Conservation (phyloP, 31 red algal species). For the Asparagopsis taxiformis region DNA sequence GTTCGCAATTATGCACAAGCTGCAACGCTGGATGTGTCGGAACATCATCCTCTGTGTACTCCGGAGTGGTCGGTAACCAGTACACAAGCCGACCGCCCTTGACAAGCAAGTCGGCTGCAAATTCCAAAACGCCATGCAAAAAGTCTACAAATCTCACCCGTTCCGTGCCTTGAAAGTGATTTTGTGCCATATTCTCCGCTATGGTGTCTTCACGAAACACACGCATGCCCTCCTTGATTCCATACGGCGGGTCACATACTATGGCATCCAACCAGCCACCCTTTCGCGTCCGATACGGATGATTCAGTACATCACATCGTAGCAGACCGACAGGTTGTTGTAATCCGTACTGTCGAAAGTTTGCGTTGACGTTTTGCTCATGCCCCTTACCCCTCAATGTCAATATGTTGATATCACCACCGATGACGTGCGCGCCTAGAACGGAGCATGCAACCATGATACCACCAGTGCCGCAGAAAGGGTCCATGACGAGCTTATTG, state of each 20-base stretch:
- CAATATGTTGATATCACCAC: constrained; percentile 75
- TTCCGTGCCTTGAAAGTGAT: constrained; percentile 51
- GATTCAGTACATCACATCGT: constrained; percentile 70
- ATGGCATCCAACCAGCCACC: constrained; percentile 83
- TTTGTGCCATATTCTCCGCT: constrained; percentile 19
- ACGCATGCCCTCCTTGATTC: constrained; percentile 88
- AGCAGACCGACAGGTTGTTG: constrained; percentile 59
- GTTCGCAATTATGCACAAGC: constrained; percentile 62
- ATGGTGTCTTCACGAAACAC: constrained; percentile 59
- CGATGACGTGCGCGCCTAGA: constrained; percentile 73
- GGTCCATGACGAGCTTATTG: constrained; percentile 72
- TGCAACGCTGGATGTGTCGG: constrained; percentile 48
- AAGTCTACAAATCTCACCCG: constrained; percentile 80
- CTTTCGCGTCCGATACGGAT: constrained; percentile 23
- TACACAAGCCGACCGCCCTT: constrained; percentile 84
- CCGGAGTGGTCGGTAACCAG: constrained; percentile 82
- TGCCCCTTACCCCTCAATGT: constrained; percentile 78
- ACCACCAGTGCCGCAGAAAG: constrained; percentile 88
- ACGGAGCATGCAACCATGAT: constrained; percentile 75
- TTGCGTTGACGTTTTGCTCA: constrained; percentile 28
- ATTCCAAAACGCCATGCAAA: constrained; percentile 64
- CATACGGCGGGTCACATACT: constrained; percentile 95
- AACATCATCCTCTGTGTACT: constrained; percentile 66
- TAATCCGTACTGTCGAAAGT: constrained; percentile 87
- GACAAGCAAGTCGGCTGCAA: constrained; percentile 61